phyloP scores from a whole-genome alignment of 1,284 basidiomycete species.

The Ustilago loliicola region DNA sequence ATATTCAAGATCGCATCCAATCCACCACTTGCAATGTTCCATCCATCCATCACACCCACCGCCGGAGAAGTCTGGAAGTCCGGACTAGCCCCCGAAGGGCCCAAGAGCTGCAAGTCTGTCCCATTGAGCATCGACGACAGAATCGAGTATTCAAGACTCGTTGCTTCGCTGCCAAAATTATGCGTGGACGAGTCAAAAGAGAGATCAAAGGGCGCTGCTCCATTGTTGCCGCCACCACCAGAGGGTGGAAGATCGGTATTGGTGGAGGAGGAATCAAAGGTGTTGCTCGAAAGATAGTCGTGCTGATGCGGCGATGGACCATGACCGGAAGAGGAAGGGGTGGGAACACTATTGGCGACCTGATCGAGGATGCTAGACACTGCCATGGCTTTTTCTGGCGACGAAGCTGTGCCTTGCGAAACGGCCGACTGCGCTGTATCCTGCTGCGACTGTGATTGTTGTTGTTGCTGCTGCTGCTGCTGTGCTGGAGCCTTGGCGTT shows the following conservation, averaged over 20 bases:
- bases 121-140: slow-evolving; percentile 83
- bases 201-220: slow-evolving; percentile 56
- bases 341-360: slow-evolving; percentile 23
- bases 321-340: slow-evolving; percentile 43
- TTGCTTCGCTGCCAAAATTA: slow-evolving; percentile 84
- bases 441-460: slow-evolving; percentile 14
- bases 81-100: slow-evolving; percentile 51
- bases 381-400: slow-evolving; percentile 35
- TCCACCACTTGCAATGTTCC: slow-evolving; percentile 46
- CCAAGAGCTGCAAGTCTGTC: slow-evolving; percentile 57
- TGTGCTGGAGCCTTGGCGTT: not conserved
- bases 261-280: slow-evolving; percentile 34
- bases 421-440: slow-evolving; percentile 22
- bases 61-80: slow-evolving; percentile 55
- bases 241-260: slow-evolving; percentile 17
- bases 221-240: slow-evolving; percentile 7
- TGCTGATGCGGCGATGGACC: slow-evolving; percentile 48
- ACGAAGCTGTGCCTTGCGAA: slow-evolving; percentile 17
- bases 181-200: slow-evolving; percentile 78
- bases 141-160: slow-evolving; percentile 91
- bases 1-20: slow-evolving; percentile 34
- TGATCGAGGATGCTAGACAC: slow-evolving; percentile 48
- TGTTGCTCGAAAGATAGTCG: slow-evolving; percentile 51
- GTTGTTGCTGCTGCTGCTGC: slow-evolving; percentile 16
- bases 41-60: slow-evolving; percentile 59